A percentile compares a stretch with the other conserved stretches of the same genome.
Conservation (phyloP, 2,329 filamentous ascomycete species). For the Tolypocladium endophyticum region DNA sequence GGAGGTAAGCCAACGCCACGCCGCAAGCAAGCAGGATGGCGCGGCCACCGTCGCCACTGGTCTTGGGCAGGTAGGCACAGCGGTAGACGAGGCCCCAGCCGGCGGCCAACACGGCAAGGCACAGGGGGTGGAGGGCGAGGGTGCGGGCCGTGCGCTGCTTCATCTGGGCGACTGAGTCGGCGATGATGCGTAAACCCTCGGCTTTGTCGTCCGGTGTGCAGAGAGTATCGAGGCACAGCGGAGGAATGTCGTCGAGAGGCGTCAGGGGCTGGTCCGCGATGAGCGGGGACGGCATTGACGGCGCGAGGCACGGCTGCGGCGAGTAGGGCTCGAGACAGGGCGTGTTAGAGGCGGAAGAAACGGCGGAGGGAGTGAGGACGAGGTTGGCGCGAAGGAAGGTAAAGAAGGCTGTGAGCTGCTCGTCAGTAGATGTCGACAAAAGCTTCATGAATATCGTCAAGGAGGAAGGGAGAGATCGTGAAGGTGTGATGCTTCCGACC, state of each 20-base stretch:
- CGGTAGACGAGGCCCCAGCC: conserved; percentile 34
- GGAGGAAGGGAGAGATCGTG: not conserved
- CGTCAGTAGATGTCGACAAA: not conserved
- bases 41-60: conserved; percentile 38
- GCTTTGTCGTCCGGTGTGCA: conserved; percentile 48
- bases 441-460: not conserved
- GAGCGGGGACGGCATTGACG: conserved; percentile 39
- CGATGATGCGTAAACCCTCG: conserved; percentile 60
- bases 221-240: conserved; percentile 51
- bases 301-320: conserved; percentile 21
- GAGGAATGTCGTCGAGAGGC: conserved; percentile 41
- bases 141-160: conserved; percentile 54
- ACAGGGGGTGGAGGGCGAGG: conserved; percentile 53
- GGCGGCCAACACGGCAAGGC: conserved; percentile 35
- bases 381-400: conserved; percentile 74
- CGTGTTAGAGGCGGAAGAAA: conserved; percentile 55
- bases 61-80: conserved; percentile 29
- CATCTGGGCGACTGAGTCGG: conserved; percentile 76
- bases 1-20: conserved; percentile 52
- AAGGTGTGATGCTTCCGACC: not conserved
- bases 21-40: conserved; percentile 48
- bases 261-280: conserved; percentile 34
- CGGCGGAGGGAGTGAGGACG: conserved; percentile 50
- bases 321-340: conserved; percentile 47
- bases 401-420: conserved; percentile 56